These are phyloP conservation scores for Candida silvicultrix DNA, from an alignment of 805 yeast species.

Conservation along the genomic window DNA sequence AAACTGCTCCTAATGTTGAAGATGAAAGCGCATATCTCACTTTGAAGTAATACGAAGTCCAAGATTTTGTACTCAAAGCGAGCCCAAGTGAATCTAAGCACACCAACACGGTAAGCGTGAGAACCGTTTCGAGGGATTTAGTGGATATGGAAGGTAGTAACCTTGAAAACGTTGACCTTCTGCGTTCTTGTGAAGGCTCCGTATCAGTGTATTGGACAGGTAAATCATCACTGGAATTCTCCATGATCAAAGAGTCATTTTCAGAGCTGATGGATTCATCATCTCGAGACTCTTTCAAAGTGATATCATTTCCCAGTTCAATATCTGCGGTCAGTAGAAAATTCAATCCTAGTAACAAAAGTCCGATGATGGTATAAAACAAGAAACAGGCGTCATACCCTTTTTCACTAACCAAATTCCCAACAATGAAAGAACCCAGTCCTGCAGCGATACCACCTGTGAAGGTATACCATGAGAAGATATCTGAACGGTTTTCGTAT, in stretches of 20 bases:
- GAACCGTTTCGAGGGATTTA: conserved; percentile 19
- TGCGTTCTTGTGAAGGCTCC: background rate
- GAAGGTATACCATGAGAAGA: conserved; percentile 53
- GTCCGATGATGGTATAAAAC: conserved; percentile 6
- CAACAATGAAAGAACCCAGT: conserved; percentile 37
- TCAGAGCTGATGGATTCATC: background rate
- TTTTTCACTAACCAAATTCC: conserved; percentile 21
- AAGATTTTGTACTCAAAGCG: conserved; percentile 36
- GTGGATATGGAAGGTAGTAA: conserved; percentile 12
- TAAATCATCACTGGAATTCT: background rate
- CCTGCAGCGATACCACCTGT: conserved; percentile 43
- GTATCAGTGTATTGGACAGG: background rate
- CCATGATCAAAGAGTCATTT: background rate
- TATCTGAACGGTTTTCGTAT: conserved; percentile 38
- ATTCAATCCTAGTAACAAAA: conserved; percentile 1
- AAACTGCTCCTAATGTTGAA: conserved; percentile 32
- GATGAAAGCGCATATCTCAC: conserved; percentile 29
- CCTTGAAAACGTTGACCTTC: conserved; percentile 1
- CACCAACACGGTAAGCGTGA: conserved; percentile 31
- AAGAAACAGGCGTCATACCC: conserved; percentile 9
- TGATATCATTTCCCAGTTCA: conserved; percentile 10
- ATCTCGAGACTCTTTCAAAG: background rate
- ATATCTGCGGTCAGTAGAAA: conserved; percentile 6
- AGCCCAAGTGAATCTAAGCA: conserved; percentile 39
- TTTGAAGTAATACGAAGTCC: conserved; percentile 40